Conservation (phyloP, 83 land plant species). For the Picea mariana region DNA sequence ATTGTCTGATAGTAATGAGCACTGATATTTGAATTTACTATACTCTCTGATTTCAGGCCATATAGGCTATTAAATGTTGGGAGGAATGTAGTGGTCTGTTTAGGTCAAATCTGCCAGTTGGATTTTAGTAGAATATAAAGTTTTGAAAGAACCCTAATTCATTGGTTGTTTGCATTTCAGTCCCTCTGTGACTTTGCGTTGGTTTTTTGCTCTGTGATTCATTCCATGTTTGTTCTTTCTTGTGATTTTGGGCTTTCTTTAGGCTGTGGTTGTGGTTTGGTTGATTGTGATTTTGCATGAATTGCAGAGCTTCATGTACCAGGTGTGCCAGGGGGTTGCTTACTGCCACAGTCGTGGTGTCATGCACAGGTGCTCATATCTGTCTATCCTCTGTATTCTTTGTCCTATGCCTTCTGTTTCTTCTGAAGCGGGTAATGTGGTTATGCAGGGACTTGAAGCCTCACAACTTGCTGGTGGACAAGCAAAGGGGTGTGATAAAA, state of each 20-base stretch:
- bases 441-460: slow-evolving; percentile 86
- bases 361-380: slow-evolving; percentile 73
- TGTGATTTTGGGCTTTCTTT: background rate
- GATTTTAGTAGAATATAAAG: no score
- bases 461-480: slow-evolving; percentile 91
- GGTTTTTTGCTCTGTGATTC: no score
- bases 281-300: background rate
- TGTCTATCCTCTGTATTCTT: background rate
- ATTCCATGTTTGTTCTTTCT: background rate
- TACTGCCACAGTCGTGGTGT: slow-evolving; percentile 93
- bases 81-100: no score
- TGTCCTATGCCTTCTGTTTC: background rate
- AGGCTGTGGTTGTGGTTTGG: no score
- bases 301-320: slow-evolving; percentile 86
- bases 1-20: no score
- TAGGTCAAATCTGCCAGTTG: no score
- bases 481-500: slow-evolving; percentile 66
- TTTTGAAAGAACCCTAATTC: no score
- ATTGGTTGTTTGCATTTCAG: no score
- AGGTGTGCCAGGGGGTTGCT: slow-evolving; percentile 91
- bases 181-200: no score
- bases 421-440: background rate
- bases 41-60: no score
- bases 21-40: no score
- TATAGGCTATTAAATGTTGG: no score